These are phyloP conservation scores for Backusella psychrophila DNA, from an alignment of 192 early-diverging fungal species.

Conservation along the genomic window DNA sequence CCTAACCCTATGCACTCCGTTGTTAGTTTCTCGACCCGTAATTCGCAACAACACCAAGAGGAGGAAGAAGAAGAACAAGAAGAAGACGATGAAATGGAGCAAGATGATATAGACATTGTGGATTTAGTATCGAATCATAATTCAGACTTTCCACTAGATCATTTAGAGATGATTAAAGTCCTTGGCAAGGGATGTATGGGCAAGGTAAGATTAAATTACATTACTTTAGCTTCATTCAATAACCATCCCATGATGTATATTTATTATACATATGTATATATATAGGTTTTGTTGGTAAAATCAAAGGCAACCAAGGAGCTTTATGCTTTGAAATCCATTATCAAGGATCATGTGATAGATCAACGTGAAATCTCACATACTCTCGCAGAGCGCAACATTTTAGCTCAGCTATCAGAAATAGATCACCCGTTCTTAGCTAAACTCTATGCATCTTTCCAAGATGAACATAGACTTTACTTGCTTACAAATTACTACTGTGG, in stretches of 20 bases:
- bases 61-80: not conserved
- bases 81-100: not conserved
- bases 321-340: constrained; percentile 53
- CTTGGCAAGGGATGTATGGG: constrained; percentile 59
- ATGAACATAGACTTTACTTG: constrained; percentile 78
- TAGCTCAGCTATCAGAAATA: constrained; percentile 61
- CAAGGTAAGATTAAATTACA: constrained; percentile 38
- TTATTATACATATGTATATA: not conserved
- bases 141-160: constrained; percentile 35
- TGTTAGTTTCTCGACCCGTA: not conserved
- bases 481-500: constrained; percentile 88
- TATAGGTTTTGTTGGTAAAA: constrained; percentile 46
- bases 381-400: constrained; percentile 78
- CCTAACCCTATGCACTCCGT: not conserved
- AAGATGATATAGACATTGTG: constrained; percentile 11
- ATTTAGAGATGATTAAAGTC: constrained; percentile 50
- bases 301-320: constrained; percentile 38
- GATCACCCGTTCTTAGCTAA: constrained; percentile 91
- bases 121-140: constrained; percentile 16
- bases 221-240: not conserved
- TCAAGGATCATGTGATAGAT: constrained; percentile 64
- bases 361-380: constrained; percentile 77
- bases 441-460: constrained; percentile 89
- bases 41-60: not conserved
- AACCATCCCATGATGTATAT: not conserved